Base-by-base conservation (phyloP, 345 rosid genomes). In the Brassica carinata region DNA sequence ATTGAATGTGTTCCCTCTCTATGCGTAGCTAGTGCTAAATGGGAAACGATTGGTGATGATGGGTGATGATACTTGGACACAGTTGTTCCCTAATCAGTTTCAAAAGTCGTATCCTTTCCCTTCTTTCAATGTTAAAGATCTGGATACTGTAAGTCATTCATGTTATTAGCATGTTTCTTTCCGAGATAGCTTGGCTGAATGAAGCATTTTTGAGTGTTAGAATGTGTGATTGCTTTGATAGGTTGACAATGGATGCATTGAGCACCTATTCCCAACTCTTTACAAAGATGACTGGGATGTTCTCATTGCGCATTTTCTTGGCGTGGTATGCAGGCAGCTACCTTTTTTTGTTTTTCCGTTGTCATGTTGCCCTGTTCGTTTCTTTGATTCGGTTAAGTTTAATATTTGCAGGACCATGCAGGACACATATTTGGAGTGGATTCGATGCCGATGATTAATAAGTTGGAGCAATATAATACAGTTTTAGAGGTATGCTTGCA, bases 21-120 rank as follows among this genome's bases (percentile, higher is more conserved):
- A n/a, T 71, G 48, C 79, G 36, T 85, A 95, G 97, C 72, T 95
- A 85, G 87, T 83, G 80, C 71, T 43, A 61, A 93, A 88, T 85
- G 99, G 97, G 77, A 95, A 95, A 85, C 80, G 91, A 43, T 88
- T 93, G 63, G 86, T 93, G 77, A 88, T 93, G 94, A 93, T 95
- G 98, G 99, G 99, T 19, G 98, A 95, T 71, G 97, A 93, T 81
- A 93, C 98, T 43, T 93, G 97, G 99, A 85, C 87, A 48, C 94
- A 91, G 78, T 72, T 95, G 83, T 95, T 93, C 87, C 99, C 99
- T 66, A 62, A 89, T 73, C 99, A 96, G 74, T 93, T 95, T 74
- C 88, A 82, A 43, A 87, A 80, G 84, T 86, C 97, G n/a, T 93
- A 87, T 88, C 98, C 99, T 15, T 91, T 86, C 85, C 98, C 98